Evolutionary conservation across 495 filamentous ascomycete species (phyloP), one percentile per base, ranked within the genome.

Genomic region (Rostrohypoxylon terebratum): DNA sequence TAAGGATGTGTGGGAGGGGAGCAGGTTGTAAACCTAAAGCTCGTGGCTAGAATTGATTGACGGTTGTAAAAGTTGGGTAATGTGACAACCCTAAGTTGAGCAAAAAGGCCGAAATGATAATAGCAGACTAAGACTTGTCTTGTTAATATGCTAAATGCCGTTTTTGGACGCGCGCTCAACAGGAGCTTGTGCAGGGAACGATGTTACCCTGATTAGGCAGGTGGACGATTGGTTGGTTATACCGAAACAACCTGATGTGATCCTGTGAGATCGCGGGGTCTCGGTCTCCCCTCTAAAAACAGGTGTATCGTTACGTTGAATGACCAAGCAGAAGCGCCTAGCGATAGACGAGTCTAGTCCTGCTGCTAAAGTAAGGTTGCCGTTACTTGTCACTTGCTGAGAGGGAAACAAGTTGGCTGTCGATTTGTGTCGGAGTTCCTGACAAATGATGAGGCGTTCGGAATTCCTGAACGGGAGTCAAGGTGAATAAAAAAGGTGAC

Each of bases 181-280:
- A 28, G 62, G 44, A 64, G 42, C 51, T 51, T 63, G 66, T 70
- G 66, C 50, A 69, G 71, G 4, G 63, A 57, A 74, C 66, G 53
- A 74, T 74, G 71, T 67, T 63, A 74, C 71, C 66, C 71, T 70
- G 20, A 74, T 70, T 74, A 74, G 71, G 71, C 71, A 74, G 71
- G 71, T 74, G 66, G 36, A 66, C 62, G 34, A 38, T 40, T 70
- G 63, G 71, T 66, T 67, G 66, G 66, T 63, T 65, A 11, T 63
- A 51, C 62, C 63, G 71, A 74, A 34, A 70, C 66, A 62, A 69
- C 47, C 71, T 70, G 71, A 74, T 69, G 31, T 63, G 63, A 67
- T 67, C 71, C 67, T 74, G 45, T 74, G 66, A 74, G 66, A 67
- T 74, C 66, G 71, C 71, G 71, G 71, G 71, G 66, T 64, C 38